These are phyloP conservation scores for Kazachstania bromeliacearum DNA, from an alignment of 805 yeast genomes.

Conservation along the genomic window DNA sequence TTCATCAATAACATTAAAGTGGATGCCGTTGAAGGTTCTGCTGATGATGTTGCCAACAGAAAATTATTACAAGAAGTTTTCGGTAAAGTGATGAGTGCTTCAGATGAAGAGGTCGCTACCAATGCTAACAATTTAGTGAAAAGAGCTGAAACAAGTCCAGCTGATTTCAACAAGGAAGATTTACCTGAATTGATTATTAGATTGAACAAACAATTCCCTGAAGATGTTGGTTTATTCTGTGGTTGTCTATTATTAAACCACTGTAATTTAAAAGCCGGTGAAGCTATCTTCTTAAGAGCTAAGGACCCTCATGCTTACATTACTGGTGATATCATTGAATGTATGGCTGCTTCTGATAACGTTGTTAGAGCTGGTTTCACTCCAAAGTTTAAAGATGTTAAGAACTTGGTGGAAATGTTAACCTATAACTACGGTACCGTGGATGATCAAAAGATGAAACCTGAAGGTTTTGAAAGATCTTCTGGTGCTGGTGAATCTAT, in stretches of 20 bases:
- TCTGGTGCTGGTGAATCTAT: conserved; percentile 57
- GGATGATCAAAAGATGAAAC: conserved; percentile 84
- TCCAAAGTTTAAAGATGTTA: conserved; percentile 96
- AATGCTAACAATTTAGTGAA: conserved; percentile 57
- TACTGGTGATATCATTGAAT: conserved; percentile 93
- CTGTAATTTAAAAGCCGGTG: conserved; percentile 72
- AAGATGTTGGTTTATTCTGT: conserved; percentile 91
- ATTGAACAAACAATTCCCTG: conserved; percentile 80
- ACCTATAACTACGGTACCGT: conserved; percentile 85
- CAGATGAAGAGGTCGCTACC: conserved; percentile 46
- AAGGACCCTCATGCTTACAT: conserved; percentile 98
- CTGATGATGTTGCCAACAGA: conserved; percentile 50
- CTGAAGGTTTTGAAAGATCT: conserved; percentile 40
- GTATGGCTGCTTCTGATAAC: conserved; percentile 98
- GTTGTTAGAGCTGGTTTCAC: conserved; percentile 98
- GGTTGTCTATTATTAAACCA: conserved; percentile 91
- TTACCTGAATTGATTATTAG: conserved; percentile 69
- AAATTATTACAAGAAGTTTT: conserved; percentile 65
- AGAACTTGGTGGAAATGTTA: conserved; percentile 79
- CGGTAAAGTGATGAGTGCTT: conserved; percentile 73
- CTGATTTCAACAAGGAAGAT: conserved; percentile 40
- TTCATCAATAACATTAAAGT: conserved; percentile 43
- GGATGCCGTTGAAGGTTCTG: conserved; percentile 38
- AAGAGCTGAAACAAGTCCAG: conserved; percentile 53
- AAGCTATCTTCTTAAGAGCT: conserved; percentile 93